Percentiles rank a stretch among this genome's conserved stretches.
Evolutionary conservation across 1,284 basidiomycete species (phyloP).

Genomic region (Schizopora paradoxa): DNA sequence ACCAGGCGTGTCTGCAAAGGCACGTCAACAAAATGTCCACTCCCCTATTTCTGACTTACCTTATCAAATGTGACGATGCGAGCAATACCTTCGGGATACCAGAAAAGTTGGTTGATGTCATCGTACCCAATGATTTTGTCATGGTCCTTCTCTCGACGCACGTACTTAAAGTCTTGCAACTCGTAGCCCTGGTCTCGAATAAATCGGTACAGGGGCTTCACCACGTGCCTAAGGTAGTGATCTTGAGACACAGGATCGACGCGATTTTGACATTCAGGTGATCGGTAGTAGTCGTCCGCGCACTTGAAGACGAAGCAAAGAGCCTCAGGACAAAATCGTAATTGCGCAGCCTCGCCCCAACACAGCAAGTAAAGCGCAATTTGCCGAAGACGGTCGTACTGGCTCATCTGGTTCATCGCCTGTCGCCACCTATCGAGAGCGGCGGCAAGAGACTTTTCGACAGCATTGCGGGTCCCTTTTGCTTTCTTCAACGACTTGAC

Average conservation of each 20-base stretch:
- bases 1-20: constrained; percentile 71
- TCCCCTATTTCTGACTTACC: constrained; percentile 49
- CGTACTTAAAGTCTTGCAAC: constrained; percentile 92
- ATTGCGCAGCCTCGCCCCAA: constrained; percentile 98
- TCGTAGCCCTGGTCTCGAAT: constrained; percentile 98
- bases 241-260: constrained; percentile 95
- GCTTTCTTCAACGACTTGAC: constrained; percentile 40
- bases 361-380: constrained; percentile 94
- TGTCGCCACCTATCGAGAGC: constrained; percentile 93
- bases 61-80: constrained; percentile 87
- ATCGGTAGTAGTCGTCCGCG: constrained; percentile 99
- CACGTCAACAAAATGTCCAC: constrained; percentile 4
- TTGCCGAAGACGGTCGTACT: constrained; percentile 96
- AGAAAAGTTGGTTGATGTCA: constrained; percentile 98
- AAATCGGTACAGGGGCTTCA: constrained; percentile 96
- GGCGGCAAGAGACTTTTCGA: constrained; percentile 82
- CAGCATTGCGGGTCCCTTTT: constrained; percentile 41
- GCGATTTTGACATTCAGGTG: constrained; percentile 95
- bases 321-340: constrained; percentile 97
- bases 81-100: constrained; percentile 99
- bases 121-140: constrained; percentile 97
- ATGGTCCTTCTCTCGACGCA: constrained; percentile 90
- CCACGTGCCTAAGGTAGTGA: constrained; percentile 84
- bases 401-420: constrained; percentile 98
- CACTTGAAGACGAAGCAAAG: constrained; percentile 99